phyloP scores from a whole-genome alignment of 371 early-diverging fungal genomes.

The Mortierella sp. region DNA sequence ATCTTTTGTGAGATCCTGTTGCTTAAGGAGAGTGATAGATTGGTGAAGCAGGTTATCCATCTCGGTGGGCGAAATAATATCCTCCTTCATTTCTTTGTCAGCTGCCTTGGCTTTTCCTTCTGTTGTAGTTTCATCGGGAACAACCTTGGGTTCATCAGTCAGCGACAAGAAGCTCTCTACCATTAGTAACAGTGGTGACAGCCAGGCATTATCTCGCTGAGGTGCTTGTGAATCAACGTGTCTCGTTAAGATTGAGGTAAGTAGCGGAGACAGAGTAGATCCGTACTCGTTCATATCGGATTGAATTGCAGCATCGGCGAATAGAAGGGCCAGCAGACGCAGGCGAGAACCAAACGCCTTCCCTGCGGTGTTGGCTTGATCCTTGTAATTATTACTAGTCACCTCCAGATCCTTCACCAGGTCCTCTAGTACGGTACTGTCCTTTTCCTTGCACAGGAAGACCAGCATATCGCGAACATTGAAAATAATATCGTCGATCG shows the following conservation, averaged over 20 bases:
- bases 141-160: conserved; percentile 70
- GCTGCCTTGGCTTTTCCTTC: conserved; percentile 49
- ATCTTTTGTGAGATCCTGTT: conserved; percentile 62
- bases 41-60: conserved; percentile 58
- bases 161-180: conserved; percentile 75
- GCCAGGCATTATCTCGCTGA: conserved; percentile 65
- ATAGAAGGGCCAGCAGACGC: conserved; percentile 75
- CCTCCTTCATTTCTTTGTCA: conserved; percentile 51
- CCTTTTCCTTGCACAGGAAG: conserved; percentile 61
- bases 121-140: conserved; percentile 49
- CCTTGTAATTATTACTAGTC: conserved; percentile 18
- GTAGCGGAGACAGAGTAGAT: conserved; percentile 53
- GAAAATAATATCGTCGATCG: conserved; percentile 76
- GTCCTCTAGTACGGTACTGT: conserved; percentile 62
- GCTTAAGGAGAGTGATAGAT: conserved; percentile 63
- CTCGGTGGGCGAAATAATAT: conserved; percentile 49
- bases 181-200: conserved; percentile 76
- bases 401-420: conserved; percentile 35
- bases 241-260: conserved; percentile 62
- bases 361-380: conserved; percentile 21
- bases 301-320: conserved; percentile 70
- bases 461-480: conserved; percentile 77
- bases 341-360: conserved; percentile 63
- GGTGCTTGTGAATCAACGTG: conserved; percentile 17
- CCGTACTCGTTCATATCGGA: conserved; percentile 59